Evolutionary conservation across 805 yeast species (phyloP).

Genomic region (Lipomyces sp.): DNA sequence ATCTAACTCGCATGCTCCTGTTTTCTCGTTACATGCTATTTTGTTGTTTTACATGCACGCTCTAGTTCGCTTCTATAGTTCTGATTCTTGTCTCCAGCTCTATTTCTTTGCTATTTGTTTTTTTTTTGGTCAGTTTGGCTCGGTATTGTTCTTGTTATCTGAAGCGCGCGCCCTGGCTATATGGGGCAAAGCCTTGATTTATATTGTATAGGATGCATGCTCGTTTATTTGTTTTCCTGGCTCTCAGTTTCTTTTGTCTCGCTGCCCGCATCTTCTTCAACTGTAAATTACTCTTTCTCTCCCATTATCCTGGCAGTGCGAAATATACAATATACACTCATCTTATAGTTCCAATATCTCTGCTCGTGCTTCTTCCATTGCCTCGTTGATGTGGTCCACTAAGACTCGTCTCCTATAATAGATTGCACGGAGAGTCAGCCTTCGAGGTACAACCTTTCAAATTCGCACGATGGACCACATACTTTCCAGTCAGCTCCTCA

Average conservation of each 20-base stretch:
- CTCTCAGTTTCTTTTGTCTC: too few species aligned
- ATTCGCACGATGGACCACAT: not conserved
- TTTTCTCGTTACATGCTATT: not conserved
- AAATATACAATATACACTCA: not conserved
- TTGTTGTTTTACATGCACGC: not conserved
- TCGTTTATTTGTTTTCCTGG: too few species aligned
- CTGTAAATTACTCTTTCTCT: not conserved
- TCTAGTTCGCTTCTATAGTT: not conserved
- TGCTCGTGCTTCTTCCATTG: conserved; percentile 25
- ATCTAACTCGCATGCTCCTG: not conserved
- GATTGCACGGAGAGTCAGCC: too few species aligned
- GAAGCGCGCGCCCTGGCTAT: too few species aligned
- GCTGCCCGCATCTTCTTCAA: too few species aligned
- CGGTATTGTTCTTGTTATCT: not conserved
- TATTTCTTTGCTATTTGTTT: not conserved
- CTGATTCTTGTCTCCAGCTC: not conserved
- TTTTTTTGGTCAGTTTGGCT: too few species aligned
- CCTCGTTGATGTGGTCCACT: conserved; percentile 19
- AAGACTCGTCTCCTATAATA: conserved; percentile 7
- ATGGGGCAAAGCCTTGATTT: too few species aligned
- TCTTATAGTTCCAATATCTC: conserved; percentile 21
- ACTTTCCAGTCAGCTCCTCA: conserved; percentile 6
- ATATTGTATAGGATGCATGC: too few species aligned
- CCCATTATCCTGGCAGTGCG: not conserved
- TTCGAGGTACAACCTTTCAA: not conserved